A percentile compares a stretch with the other conserved stretches of the same genome.
phyloP scores from a whole-genome alignment of 495 filamentous ascomycete genomes.

The Penicillium steckii region DNA sequence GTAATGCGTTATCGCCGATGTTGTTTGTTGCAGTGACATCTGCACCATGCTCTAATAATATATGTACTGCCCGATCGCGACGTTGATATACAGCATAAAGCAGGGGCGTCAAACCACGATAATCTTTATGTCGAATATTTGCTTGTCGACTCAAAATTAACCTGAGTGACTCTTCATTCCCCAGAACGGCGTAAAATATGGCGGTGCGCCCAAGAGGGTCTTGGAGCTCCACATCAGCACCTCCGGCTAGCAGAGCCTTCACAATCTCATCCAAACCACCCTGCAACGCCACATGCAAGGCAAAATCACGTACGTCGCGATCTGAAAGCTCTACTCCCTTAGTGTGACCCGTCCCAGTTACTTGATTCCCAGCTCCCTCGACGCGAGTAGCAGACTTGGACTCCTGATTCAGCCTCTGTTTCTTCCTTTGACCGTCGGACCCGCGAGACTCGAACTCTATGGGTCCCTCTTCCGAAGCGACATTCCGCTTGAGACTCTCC shows the following conservation, averaged over 20 bases:
- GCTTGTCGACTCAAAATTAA: neutral
- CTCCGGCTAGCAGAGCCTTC: neutral
- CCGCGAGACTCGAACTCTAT: neutral
- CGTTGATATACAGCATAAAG: neutral
- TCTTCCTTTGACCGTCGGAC: neutral
- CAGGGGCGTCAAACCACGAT: neutral
- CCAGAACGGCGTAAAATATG: neutral
- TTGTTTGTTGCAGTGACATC: neutral
- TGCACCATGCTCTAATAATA: neutral
- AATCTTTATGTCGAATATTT: neutral
- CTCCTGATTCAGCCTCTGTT: neutral
- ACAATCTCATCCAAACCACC: neutral
- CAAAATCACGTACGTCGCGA: neutral
- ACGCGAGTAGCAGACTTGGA: neutral
- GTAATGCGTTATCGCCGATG: neutral
- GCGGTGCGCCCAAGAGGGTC: neutral
- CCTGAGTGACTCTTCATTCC: neutral
- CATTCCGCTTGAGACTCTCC: neutral
- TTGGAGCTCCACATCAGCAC: neutral
- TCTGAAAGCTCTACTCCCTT: no score
- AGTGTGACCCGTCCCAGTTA: no score
- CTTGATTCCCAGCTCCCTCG: neutral
- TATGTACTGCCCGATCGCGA: neutral
- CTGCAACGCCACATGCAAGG: neutral
- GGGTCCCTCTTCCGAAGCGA: neutral